Base-by-base conservation (phyloP, 805 yeast species). In the Starmerella floricola region DNA sequence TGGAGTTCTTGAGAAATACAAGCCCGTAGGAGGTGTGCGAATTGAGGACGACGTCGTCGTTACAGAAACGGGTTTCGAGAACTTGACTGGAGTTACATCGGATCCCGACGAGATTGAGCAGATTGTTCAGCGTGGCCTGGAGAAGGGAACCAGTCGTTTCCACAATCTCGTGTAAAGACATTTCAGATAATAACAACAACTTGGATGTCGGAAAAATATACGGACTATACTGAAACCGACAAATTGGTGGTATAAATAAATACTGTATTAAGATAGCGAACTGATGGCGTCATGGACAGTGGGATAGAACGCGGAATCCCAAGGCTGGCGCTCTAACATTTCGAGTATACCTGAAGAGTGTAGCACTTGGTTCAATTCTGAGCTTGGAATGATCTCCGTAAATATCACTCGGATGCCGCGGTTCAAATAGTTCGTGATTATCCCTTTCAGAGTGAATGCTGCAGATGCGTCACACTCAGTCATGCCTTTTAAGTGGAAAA, bases 21-120 rank as follows among this genome's bases (percentile, higher is more conserved):
- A 80, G 79, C 73, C 79, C 51, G 74, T 91, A 43, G 98, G 98
- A n/a, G 98, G 98, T 34, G 95, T 88, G 5, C 75, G 98, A 61
- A 85, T 88, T 44, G 98, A 88, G 62, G 98, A 88, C 58, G 96
- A 88, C 57, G 71, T 91, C 32, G 64, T 84, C 34, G 79, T 88
- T 24, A 83, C 94, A 1, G 68, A 69, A 36, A 65, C 63, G 41
- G 97, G 97, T 0, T 75, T 62, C 55, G 94, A 86, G 56, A 81
- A 83, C 53, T 65, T 88, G 41, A 88, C 95, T 2, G 70, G 72
- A 21, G 76, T 88, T 41, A 84, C 96, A 1, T 78, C 80, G 44
- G 94, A 91, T 58, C 86, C 96, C 1, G 72, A 69, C 3, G 94
- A 86, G 60, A 79, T 88, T 41, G 71, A 82, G 32, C 67, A 67